A percentile compares a stretch with the other conserved stretches of the same genome.
These are phyloP conservation scores for Bromus sterilis DNA, from an alignment of 176 grass and related monocot species.

Conservation along the genomic window DNA sequence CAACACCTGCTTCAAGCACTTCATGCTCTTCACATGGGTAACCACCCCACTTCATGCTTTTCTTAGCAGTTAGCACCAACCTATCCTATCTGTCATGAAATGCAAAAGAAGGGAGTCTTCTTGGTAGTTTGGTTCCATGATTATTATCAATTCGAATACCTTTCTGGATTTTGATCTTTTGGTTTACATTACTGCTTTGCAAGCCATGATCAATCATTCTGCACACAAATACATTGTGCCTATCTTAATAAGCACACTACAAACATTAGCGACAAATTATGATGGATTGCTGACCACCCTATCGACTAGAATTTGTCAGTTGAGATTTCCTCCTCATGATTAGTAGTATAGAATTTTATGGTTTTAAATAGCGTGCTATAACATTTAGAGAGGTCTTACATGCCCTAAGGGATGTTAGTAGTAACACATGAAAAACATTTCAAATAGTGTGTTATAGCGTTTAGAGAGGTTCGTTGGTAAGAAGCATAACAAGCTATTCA, in stretches of 20 bases:
- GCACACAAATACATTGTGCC: slow-evolving; percentile 12
- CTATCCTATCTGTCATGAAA: background rate
- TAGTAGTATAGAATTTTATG: too few relatives aligned
- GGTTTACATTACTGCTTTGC: background rate
- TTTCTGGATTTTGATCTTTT: background rate
- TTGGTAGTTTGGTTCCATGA: slow-evolving; percentile 8
- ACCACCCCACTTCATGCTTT: slow-evolving; percentile 3
- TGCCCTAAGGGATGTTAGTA: too few relatives aligned
- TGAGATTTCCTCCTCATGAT: background rate
- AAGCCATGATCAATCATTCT: slow-evolving; percentile 25
- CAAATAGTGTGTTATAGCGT: too few relatives aligned
- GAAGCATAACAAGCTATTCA: too few relatives aligned
- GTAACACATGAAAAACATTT: too few relatives aligned
- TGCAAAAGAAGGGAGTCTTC: background rate
- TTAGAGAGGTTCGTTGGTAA: too few relatives aligned
- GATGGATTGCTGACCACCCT: background rate
- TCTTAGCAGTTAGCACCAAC: too few relatives aligned
- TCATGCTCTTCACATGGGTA: slow-evolving; percentile 82
- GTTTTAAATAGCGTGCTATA: too few relatives aligned
- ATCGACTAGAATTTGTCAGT: slow-evolving; percentile 1
- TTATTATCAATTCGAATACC: background rate
- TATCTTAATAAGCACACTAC: background rate
- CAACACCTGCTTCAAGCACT: slow-evolving; percentile 99
- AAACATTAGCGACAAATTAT: background rate
- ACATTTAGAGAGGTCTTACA: too few relatives aligned